These are phyloP conservation scores for Backusella mclennaniae DNA, from an alignment of 192 early-diverging fungal species.

Conservation along the genomic window DNA sequence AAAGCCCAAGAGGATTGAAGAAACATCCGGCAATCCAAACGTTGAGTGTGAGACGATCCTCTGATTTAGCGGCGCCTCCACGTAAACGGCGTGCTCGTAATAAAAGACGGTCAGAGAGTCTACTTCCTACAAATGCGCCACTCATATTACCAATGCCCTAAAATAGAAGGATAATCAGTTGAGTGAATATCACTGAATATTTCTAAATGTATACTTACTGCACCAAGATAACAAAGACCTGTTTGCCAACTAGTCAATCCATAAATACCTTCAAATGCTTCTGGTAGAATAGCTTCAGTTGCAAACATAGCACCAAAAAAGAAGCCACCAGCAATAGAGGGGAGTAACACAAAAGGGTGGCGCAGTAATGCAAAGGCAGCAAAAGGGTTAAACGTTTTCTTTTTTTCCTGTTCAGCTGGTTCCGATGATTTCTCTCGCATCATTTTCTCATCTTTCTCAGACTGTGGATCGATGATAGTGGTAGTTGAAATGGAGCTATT, in stretches of 20 bases:
- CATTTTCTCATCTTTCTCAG: not conserved
- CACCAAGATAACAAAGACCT: constrained; percentile 11
- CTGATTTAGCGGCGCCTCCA: constrained; percentile 31
- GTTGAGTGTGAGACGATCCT: constrained; percentile 41
- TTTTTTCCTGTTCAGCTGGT: not conserved
- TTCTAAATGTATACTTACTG: not conserved
- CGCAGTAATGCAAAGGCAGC: constrained; percentile 23
- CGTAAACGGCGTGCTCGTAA: constrained; percentile 33
- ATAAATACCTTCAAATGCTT: constrained; percentile 5
- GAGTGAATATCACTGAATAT: constrained; percentile 30
- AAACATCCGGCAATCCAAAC: constrained; percentile 40
- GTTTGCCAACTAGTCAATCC: constrained; percentile 22
- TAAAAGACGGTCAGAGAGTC: constrained; percentile 39
- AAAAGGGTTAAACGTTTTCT: constrained; percentile 16
- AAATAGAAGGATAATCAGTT: not conserved
- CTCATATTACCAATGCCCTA: constrained; percentile 39
- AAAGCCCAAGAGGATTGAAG: constrained; percentile 38
- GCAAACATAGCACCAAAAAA: constrained; percentile 49
- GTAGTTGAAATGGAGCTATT: not conserved
- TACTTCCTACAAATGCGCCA: constrained; percentile 39
- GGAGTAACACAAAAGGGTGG: constrained; percentile 39
- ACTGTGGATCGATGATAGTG: not conserved
- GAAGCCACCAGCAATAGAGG: constrained; percentile 37
- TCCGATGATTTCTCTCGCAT: not conserved
- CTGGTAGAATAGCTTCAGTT: constrained; percentile 31